Evolutionary conservation across 345 rosid species (phyloP).

Genomic region (Streptanthus diversifolius): DNA sequence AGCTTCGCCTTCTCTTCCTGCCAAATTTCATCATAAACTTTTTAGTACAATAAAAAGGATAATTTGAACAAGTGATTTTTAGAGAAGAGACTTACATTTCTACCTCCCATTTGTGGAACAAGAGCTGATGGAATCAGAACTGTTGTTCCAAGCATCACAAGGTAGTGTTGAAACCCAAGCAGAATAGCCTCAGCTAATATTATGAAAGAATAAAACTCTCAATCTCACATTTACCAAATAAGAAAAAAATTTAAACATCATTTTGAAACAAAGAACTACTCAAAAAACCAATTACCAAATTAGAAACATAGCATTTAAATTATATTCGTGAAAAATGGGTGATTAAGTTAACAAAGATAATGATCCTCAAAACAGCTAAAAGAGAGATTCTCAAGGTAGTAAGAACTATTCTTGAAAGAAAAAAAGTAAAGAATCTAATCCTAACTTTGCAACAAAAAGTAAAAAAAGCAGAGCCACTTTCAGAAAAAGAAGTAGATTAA

Average conservation of each 20-base stretch:
- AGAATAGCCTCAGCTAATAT: conserved; percentile 90
- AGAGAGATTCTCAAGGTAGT: conserved; percentile 21
- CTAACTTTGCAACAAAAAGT: conserved; percentile 20
- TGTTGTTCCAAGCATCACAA: conserved; percentile 94
- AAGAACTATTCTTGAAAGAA: conserved; percentile 1
- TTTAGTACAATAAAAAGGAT: neutral
- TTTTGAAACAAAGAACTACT: conserved; percentile 1
- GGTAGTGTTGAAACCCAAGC: conserved; percentile 93
- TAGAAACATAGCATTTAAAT: neutral
- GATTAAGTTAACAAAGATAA: conserved; percentile 17
- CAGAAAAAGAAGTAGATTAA: conserved; percentile 1
- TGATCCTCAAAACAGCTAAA: conserved; percentile 11
- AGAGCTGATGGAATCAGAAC: conserved; percentile 93
- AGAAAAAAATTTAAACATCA: neutral
- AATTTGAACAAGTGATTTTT: neutral
- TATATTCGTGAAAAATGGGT: neutral
- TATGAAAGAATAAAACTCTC: conserved; percentile 21
- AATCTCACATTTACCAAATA: neutral
- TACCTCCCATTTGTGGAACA: conserved; percentile 99
- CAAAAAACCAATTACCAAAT: neutral
- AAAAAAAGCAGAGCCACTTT: conserved; percentile 22
- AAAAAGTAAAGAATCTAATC: conserved; percentile 32
- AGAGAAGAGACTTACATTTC: conserved; percentile 64
- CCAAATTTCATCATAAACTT: conserved; percentile 8
- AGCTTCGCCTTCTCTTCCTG: conserved; percentile 95